These are phyloP conservation scores for Clarireedia homoeocarpa DNA, from an alignment of 2,329 filamentous ascomycete genomes.

Conservation along the genomic window DNA sequence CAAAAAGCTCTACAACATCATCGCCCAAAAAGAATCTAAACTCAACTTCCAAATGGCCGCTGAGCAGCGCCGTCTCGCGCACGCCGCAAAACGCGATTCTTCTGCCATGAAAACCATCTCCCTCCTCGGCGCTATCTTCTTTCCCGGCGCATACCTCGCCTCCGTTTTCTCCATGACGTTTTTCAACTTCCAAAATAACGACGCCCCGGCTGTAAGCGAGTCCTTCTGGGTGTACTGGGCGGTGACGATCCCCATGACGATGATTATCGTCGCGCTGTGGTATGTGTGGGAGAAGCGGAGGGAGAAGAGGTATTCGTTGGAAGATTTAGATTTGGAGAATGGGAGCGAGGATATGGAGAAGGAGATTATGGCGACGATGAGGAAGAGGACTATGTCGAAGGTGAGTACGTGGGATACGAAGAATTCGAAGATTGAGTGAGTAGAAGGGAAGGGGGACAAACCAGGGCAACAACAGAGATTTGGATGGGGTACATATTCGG, in stretches of 20 bases:
- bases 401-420: constrained; percentile 20
- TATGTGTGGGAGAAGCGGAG: constrained; percentile 32
- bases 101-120: constrained; percentile 58
- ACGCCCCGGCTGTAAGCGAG: constrained; percentile 32
- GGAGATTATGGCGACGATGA: constrained; percentile 24
- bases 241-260: constrained; percentile 50
- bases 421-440: not conserved
- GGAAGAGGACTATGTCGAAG: constrained; percentile 25
- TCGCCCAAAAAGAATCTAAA: constrained; percentile 56
- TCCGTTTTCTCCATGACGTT: constrained; percentile 61
- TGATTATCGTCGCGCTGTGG: constrained; percentile 48
- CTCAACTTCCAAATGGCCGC: constrained; percentile 50
- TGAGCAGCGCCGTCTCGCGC: constrained; percentile 34
- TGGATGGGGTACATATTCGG: not conserved
- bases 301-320: constrained; percentile 17
- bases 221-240: constrained; percentile 57
- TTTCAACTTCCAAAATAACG: constrained; percentile 46
- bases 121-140: constrained; percentile 53
- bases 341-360: constrained; percentile 26
- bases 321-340: constrained; percentile 25
- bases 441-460: not conserved
- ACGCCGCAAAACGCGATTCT: constrained; percentile 34
- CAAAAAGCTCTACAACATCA: constrained; percentile 54
- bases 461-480: not conserved
- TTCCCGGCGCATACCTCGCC: constrained; percentile 54